These are phyloP conservation scores for Ophiostoma perfectum DNA, from an alignment of 2,329 filamentous ascomycete species.

Conservation along the genomic window DNA sequence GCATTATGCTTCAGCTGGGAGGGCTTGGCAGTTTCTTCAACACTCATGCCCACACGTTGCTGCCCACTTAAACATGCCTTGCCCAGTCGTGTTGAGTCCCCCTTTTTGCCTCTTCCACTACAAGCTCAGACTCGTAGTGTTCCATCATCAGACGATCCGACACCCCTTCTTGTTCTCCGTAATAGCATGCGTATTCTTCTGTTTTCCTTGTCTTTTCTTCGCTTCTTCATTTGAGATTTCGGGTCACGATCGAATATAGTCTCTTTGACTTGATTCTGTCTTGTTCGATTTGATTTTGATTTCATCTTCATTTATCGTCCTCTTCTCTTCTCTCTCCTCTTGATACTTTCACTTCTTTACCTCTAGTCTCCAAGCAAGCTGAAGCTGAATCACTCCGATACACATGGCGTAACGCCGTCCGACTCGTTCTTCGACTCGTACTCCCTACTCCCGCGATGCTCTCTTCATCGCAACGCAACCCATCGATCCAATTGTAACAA, in stretches of 20 bases:
- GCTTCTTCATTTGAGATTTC: background rate
- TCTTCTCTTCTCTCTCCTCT: background rate
- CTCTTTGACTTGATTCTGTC: background rate
- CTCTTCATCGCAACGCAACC: background rate
- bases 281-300: background rate
- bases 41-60: constrained; percentile 10
- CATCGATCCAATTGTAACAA: background rate
- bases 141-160: background rate
- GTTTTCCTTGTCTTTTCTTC: background rate
- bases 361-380: too few species aligned
- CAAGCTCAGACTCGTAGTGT: constrained; percentile 2
- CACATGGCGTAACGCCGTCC: background rate
- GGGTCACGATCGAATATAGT: background rate
- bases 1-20: constrained; percentile 15
- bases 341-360: background rate
- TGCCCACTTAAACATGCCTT: background rate
- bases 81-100: background rate
- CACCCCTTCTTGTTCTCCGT: constrained; percentile 3
- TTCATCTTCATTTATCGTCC: background rate
- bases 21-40: constrained; percentile 1
- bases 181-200: background rate
- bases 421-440: too few species aligned
- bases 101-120: constrained; percentile 12
- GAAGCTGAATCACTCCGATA: too few species aligned
- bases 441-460: too few species aligned